Evolutionary conservation across 2,329 filamentous ascomycete species (phyloP), one percentile per base, ranked within the genome.

Genomic region (Colletotrichum camelliae): DNA sequence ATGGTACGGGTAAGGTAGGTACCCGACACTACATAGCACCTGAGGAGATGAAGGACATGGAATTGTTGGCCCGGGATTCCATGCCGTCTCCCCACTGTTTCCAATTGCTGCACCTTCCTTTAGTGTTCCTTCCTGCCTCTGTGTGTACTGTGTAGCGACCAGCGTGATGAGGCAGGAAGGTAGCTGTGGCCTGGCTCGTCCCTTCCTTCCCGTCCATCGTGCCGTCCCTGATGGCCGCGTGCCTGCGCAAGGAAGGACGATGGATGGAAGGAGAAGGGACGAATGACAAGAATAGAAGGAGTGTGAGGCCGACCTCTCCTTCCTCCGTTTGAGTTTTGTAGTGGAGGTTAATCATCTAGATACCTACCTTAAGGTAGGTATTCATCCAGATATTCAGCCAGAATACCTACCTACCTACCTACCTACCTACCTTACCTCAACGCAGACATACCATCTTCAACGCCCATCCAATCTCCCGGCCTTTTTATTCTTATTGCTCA

Each of bases 151-250:
- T 48, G 43, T 21, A 21, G 3, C 43, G 13, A 13, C n/a, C 43
- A 21, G 43, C n/a, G 10, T 52, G 21, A 52, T 21, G 21, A 52
- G 43, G n/a, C 43, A 52, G 43, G 43, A 52, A 24, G 43, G 43
- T 21, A 52, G 43, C n/a, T 52, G 18, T 62, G 58, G 12, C 18
- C 55, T 72, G 55, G 62, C 55, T 67, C 70, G 70, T 61, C 64
- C 70, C 66, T 72, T 72, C 70, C 70, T 70, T 74, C 72, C 71
- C 72, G n/a, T 52, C n/a, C 43, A 52, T 52, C 43, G 72, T 65
- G 66, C 71, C 71, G 67, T 65, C 70, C 35, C 52, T 71, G 21
- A 31, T 33, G 57, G 33, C 37, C 57, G 43, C 43, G n/a, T 52
- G n/a, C 43, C 43, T 52, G 43, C n/a, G 43, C 43, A 52, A 57